Percentiles rank a stretch among this genome's conserved stretches.
Conservation (phyloP, 768 basidiomycete species). For the Macrolepiota albuminosa region DNA sequence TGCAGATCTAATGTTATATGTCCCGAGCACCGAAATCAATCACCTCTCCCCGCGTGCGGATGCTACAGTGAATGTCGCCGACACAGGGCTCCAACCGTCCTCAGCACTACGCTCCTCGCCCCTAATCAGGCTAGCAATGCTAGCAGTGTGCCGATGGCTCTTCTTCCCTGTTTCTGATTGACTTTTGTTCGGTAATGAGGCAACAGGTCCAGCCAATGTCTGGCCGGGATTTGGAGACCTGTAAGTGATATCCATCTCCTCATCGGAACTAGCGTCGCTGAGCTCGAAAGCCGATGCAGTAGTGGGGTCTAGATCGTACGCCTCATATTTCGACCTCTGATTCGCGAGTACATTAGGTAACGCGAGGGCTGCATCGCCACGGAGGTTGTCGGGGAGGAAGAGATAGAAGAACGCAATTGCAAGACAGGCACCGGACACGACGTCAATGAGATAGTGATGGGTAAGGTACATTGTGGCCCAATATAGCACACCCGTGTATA, state of each 20-base stretch:
- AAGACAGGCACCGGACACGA: conserved; percentile 90
- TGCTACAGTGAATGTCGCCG: conserved; percentile 22
- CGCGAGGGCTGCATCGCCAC: conserved; percentile 44
- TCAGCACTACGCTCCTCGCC: conserved; percentile 70
- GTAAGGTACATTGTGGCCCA: conserved; percentile 99
- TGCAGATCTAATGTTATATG: not conserved
- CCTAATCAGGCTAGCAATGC: conserved; percentile 77
- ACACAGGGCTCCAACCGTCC: conserved; percentile 79
- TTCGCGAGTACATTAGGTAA: conserved; percentile 34
- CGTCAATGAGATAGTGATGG: conserved; percentile 98
- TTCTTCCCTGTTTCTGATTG: conserved; percentile 25
- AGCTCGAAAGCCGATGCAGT: conserved; percentile 53
- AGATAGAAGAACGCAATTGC: conserved; percentile 85
- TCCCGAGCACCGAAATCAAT: not conserved
- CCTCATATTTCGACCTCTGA: conserved; percentile 61
- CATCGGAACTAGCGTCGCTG: conserved; percentile 54
- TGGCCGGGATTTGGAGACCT: conserved; percentile 52
- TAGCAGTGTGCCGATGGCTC: conserved; percentile 75
- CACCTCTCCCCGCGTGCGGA: conserved; percentile 1
- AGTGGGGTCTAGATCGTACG: conserved; percentile 67
- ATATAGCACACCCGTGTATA: conserved; percentile 81
- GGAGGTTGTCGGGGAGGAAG: conserved; percentile 79
- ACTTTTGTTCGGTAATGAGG: conserved; percentile 14
- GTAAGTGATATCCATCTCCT: conserved; percentile 65
- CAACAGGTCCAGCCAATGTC: conserved; percentile 29